Conservation (phyloP, 768 basidiomycete genomes). For the Naganishia onofrii region DNA sequence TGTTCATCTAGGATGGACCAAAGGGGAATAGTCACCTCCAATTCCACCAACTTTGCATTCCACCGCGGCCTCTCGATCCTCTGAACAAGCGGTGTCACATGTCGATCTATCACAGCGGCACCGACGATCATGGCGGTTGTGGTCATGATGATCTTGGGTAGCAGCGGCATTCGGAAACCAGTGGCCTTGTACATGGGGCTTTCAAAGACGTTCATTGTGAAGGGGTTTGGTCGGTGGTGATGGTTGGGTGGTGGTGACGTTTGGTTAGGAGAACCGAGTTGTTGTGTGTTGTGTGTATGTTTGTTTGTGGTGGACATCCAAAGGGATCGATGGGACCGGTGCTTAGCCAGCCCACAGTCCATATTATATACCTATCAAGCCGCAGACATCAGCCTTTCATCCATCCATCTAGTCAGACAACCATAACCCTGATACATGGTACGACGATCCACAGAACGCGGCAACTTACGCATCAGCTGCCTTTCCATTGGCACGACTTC, state of each 20-base stretch:
- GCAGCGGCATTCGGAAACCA: constrained; percentile 15
- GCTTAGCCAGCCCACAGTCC: too few relatives aligned
- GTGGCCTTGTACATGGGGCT: constrained; percentile 27
- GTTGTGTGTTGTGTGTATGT: background rate
- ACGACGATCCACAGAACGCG: too few relatives aligned
- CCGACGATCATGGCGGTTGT: constrained; percentile 19
- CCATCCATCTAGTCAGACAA: too few relatives aligned
- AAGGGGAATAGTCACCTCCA: background rate
- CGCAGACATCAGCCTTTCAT: too few relatives aligned
- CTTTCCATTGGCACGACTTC: background rate
- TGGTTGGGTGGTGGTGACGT: background rate
- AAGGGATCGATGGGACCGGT: too few relatives aligned
- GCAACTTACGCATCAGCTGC: too few relatives aligned
- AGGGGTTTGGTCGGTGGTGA: background rate
- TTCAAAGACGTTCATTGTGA: constrained; percentile 24
- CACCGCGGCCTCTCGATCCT: constrained; percentile 1
- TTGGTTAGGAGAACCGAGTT: too few relatives aligned
- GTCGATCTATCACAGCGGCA: constrained; percentile 11
- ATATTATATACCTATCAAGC: constrained; percentile 1
- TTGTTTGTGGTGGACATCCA: too few relatives aligned
- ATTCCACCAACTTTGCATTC: constrained; percentile 3
- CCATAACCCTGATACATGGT: too few relatives aligned
- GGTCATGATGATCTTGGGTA: constrained; percentile 17
- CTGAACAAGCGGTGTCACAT: background rate
- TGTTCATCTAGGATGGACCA: background rate